Evolutionary conservation across 495 filamentous ascomycete species (phyloP).

Genomic region (Penicillium riverlandense): DNA sequence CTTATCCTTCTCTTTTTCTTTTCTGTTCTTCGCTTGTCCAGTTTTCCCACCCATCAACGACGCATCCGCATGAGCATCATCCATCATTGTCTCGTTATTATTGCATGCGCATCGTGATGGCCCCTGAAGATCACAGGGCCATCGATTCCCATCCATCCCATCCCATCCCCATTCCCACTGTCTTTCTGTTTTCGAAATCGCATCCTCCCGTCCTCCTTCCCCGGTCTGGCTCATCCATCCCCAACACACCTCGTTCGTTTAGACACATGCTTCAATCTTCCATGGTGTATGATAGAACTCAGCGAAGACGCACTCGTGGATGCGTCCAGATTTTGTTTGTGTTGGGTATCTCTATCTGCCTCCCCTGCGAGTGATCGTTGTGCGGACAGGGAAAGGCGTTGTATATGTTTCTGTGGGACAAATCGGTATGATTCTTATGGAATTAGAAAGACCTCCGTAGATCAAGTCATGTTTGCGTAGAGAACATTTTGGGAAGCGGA

Average conservation of each 20-base stretch:
- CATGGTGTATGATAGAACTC: constrained; percentile 25
- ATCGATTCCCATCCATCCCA: constrained; percentile 3
- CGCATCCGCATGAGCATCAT: constrained; percentile 26
- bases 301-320: constrained; percentile 14
- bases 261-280: constrained; percentile 12
- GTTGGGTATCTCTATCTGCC: constrained; percentile 2
- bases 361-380: constrained; percentile 4
- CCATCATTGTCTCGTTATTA: constrained; percentile 8
- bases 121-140: too few relatives aligned
- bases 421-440: background rate
- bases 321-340: constrained; percentile 5
- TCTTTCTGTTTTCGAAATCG: constrained; percentile 2
- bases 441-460: background rate
- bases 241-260: constrained; percentile 5
- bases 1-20: background rate
- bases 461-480: background rate
- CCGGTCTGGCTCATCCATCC: constrained; percentile 11
- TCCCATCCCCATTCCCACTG: background rate
- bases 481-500: too few relatives aligned
- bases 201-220: background rate
- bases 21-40: constrained; percentile 1
- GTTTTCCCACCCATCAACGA: constrained; percentile 17
- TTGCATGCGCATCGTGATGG: constrained; percentile 6
- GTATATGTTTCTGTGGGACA: background rate
- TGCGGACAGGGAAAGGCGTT: background rate